Evolutionary conservation across 371 early-diverging fungal genomes (phyloP).

Genomic region (Circinella umbellata): DNA sequence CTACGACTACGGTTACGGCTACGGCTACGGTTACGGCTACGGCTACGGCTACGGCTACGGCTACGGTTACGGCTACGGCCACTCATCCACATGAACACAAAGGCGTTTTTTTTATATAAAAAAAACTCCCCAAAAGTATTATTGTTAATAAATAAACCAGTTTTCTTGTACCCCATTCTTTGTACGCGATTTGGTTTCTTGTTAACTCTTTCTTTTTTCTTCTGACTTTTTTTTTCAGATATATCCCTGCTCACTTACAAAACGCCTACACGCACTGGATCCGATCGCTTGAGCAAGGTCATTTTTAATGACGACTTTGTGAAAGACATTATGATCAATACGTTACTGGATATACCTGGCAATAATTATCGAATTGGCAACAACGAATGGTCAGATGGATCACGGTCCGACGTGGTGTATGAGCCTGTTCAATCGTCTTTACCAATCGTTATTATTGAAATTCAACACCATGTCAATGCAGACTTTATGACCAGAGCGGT

Average conservation of each 20-base stretch:
- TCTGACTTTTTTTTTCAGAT: neutral
- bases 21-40: no score
- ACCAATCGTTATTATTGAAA: neutral
- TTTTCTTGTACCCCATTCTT: no score
- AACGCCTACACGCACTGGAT: neutral
- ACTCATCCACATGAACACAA: neutral
- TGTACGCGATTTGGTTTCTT: no score
- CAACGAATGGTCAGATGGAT: conserved; percentile 2
- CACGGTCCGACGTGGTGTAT: neutral
- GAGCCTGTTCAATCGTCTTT: neutral
- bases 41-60: no score
- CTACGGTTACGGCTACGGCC: neutral
- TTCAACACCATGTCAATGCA: neutral
- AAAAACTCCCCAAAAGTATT: no score
- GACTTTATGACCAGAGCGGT: no score
- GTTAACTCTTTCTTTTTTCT: neutral
- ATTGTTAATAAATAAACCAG: no score
- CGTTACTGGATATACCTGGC: neutral
- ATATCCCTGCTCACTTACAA: neutral
- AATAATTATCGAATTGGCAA: neutral
- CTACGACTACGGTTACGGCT: no score
- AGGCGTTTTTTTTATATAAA: neutral
- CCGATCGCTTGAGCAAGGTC: neutral
- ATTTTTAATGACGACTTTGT: conserved; percentile 1
- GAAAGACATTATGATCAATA: neutral